Percentiles rank a stretch among this genome's conserved stretches.
These are phyloP conservation scores for Blastobotrys chiropterorum DNA, from an alignment of 805 yeast species.

Conservation along the genomic window DNA sequence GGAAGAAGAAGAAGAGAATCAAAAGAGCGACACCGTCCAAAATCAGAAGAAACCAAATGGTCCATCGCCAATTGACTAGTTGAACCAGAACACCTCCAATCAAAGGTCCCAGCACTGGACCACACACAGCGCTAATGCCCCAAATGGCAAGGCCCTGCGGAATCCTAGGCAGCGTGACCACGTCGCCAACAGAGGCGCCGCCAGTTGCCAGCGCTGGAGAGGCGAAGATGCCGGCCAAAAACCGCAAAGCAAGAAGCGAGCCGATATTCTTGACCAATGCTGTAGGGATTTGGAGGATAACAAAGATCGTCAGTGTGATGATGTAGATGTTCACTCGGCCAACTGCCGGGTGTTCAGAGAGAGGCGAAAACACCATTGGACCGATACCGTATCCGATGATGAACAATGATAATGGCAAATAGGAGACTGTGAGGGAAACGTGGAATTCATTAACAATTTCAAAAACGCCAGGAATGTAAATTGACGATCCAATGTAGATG, in stretches of 20 bases:
- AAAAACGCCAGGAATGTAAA: slow-evolving; percentile 45
- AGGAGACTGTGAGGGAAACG: slow-evolving; percentile 38
- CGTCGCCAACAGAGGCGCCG: slow-evolving; percentile 57
- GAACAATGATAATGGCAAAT: slow-evolving; percentile 44
- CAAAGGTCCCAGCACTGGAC: slow-evolving; percentile 52
- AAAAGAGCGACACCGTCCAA: slow-evolving; percentile 35
- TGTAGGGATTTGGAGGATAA: slow-evolving; percentile 48
- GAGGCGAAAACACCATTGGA: slow-evolving; percentile 47
- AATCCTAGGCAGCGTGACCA: slow-evolving; percentile 35
- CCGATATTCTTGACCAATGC: slow-evolving; percentile 46
- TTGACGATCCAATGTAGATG: slow-evolving; percentile 49
- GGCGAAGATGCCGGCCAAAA: slow-evolving; percentile 70
- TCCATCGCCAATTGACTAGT: slow-evolving; percentile 50
- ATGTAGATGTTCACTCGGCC: slow-evolving; percentile 51
- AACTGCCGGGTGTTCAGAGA: slow-evolving; percentile 45
- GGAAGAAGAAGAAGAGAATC: slow-evolving; percentile 37
- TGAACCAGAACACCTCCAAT: slow-evolving; percentile 46
- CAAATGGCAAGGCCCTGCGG: slow-evolving; percentile 47
- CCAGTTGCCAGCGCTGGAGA: slow-evolving; percentile 82
- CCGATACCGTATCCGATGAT: slow-evolving; percentile 54
- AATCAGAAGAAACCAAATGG: slow-evolving; percentile 40
- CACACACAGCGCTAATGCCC: slow-evolving; percentile 47
- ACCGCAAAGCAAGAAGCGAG: slow-evolving; percentile 45
- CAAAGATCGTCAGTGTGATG: slow-evolving; percentile 40
- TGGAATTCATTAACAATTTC: slow-evolving; percentile 39